Evolutionary conservation across 129 eudicot species (phyloP), one percentile per base, ranked within the genome.

Genomic region (Lactuca saligna): DNA sequence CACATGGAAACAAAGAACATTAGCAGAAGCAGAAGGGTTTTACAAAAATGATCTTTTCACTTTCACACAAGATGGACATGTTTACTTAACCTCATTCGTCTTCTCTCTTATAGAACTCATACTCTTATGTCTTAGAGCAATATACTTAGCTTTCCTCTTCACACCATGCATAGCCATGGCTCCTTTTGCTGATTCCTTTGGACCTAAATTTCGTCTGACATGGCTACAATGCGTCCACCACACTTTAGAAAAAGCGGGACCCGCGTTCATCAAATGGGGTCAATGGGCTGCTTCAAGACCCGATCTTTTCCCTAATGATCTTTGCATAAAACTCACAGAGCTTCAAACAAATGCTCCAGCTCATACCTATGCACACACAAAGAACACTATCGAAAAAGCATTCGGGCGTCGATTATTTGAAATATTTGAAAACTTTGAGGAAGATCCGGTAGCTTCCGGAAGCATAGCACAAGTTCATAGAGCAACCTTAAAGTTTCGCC

Each of bases 271-370:
- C 41, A 93, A 93, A 70, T 93, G 98, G 98, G 98, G 98, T 59
- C 97, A 92, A 68, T 92, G 98, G 98, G 98, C 98, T 17, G 96
- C 98, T 15, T 84, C 98, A 59, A 84, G 98, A 73, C 98, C 98
- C 12, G 98, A 92, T 82, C 87, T 92, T 32, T 92, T 92, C 53
- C 91, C 96, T 8, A 81, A 57, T 5, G 96, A 92, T 81, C 79
- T 91, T 38, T 91, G 97, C 63, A 31, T 82, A 15, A 79, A 80
- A 79, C 96, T 91, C 50, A 82, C 91, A 13, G 80, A 84, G 71
- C 98, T 92, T 64, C 98, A 92, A 55, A 78, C 89, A 33, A 79
- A 88, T 32, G 96, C 98, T 58, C 98, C 98, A 17, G 87, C 89
- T 3, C 98, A 88, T 82, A 80, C 91, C 83, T 92, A 70, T 79